Evolutionary conservation across 2,329 filamentous ascomycete genomes (phyloP).

Genomic region (Fusarium foetens): DNA sequence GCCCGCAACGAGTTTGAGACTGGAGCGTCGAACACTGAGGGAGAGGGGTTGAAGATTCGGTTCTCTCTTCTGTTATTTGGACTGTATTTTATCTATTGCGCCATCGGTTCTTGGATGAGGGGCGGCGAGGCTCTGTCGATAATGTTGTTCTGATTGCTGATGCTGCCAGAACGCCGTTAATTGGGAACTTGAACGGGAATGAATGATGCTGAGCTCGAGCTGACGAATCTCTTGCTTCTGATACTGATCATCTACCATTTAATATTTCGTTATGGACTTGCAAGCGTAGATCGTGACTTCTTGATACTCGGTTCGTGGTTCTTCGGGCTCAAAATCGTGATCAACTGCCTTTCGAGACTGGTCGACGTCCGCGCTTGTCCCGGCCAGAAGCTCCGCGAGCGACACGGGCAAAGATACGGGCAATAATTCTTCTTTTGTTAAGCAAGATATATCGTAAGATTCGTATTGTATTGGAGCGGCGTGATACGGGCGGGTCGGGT

Average conservation of each 20-base stretch:
- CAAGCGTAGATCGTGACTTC: not conserved
- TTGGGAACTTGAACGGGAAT: not conserved
- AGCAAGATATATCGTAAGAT: accelerated
- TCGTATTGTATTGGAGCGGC: not conserved
- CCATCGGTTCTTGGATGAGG: accelerated
- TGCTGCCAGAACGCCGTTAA: not conserved
- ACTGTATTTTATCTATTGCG: accelerated
- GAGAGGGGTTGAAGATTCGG: no score
- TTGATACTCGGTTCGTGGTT: not conserved
- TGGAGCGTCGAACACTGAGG: not conserved
- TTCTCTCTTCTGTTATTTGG: not conserved
- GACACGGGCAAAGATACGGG: not conserved
- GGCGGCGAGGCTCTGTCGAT: not conserved
- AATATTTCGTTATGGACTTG: accelerated
- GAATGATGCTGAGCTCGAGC: accelerated
- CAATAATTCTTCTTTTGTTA: accelerated
- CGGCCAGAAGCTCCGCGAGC: accelerated
- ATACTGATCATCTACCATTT: not conserved
- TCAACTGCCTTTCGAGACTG: not conserved
- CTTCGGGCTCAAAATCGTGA: not conserved
- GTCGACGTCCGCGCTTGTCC: not conserved
- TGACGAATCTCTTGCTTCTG: accelerated
- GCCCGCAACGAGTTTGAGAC: not conserved
- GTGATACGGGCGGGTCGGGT: not conserved
- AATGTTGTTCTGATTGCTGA: not conserved